A percentile compares a stretch with the other conserved stretches of the same genome.
These are phyloP conservation scores for Dichomitus squalens DNA, from an alignment of 1,284 basidiomycete genomes.

Conservation along the genomic window DNA sequence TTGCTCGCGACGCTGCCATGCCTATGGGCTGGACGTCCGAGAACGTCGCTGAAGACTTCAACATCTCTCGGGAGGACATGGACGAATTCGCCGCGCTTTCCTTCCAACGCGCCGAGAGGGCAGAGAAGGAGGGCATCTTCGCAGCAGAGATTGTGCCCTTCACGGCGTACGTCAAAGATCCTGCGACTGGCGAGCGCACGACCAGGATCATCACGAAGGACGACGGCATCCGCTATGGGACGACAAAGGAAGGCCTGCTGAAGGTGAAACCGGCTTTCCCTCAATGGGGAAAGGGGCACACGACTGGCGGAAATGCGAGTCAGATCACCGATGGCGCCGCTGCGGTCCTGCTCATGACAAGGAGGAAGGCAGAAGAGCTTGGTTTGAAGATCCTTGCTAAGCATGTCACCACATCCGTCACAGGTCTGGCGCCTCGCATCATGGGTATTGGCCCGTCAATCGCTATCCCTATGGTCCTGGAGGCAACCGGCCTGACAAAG, in stretches of 20 bases:
- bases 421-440: constrained; percentile 76
- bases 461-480: constrained; percentile 73
- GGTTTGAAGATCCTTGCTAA: constrained; percentile 78
- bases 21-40: constrained; percentile 91
- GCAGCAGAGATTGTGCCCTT: constrained; percentile 82
- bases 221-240: constrained; percentile 82
- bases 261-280: constrained; percentile 85
- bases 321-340: constrained; percentile 91
- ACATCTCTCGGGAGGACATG: constrained; percentile 82
- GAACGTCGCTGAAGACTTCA: constrained; percentile 79
- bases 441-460: constrained; percentile 84
- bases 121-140: constrained; percentile 71
- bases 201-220: constrained; percentile 69
- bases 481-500: constrained; percentile 63
- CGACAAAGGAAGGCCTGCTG: constrained; percentile 68
- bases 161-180: constrained; percentile 60
- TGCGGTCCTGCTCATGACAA: constrained; percentile 85
- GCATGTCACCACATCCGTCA: constrained; percentile 74
- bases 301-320: constrained; percentile 89
- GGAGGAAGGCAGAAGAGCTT: constrained; percentile 80
- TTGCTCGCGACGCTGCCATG: constrained; percentile 33
- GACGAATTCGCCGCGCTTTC: constrained; percentile 83
- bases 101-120: constrained; percentile 75
- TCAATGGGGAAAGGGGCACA: constrained; percentile 79
- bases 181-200: constrained; percentile 54